Conservation (phyloP, 2,329 filamentous ascomycete genomes). For the Tolypocladium nubicola region DNA sequence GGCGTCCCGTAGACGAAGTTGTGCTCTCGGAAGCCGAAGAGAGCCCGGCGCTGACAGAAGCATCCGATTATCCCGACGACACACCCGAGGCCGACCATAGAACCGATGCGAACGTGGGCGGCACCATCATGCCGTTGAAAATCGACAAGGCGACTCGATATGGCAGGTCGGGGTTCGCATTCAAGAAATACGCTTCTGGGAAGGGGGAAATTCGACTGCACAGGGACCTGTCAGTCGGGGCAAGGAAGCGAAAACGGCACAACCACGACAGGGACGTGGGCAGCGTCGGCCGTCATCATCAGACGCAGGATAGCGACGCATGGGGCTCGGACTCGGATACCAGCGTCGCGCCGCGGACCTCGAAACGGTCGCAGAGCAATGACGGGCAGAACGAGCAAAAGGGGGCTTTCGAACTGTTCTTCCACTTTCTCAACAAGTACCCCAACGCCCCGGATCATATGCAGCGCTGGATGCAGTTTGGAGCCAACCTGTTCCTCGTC, state of each 20-base stretch:
- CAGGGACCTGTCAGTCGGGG: constrained; percentile 22
- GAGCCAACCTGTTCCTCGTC: constrained; percentile 55
- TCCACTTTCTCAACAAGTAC: constrained; percentile 44
- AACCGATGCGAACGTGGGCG: constrained; percentile 29
- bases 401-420: constrained; percentile 30
- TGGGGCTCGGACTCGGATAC: constrained; percentile 40
- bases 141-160: constrained; percentile 36
- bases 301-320: constrained; percentile 29
- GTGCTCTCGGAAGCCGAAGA: constrained; percentile 47
- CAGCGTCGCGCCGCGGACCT: constrained; percentile 10
- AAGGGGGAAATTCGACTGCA: constrained; percentile 52
- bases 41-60: constrained; percentile 49
- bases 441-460: constrained; percentile 49
- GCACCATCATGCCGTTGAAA: constrained; percentile 34
- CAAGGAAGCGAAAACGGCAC: constrained; percentile 44
- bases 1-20: constrained; percentile 44
- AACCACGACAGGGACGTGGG: constrained; percentile 41
- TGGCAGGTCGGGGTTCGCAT: constrained; percentile 25
- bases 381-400: constrained; percentile 10
- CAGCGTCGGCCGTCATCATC: constrained; percentile 33
- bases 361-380: constrained; percentile 13
- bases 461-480: constrained; percentile 47
- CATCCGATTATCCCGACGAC: constrained; percentile 40
- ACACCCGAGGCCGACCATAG: constrained; percentile 40
- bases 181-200: constrained; percentile 38